Evolutionary conservation across 1,284 basidiomycete genomes (phyloP).

Genomic region (Ganoderma sp.): DNA sequence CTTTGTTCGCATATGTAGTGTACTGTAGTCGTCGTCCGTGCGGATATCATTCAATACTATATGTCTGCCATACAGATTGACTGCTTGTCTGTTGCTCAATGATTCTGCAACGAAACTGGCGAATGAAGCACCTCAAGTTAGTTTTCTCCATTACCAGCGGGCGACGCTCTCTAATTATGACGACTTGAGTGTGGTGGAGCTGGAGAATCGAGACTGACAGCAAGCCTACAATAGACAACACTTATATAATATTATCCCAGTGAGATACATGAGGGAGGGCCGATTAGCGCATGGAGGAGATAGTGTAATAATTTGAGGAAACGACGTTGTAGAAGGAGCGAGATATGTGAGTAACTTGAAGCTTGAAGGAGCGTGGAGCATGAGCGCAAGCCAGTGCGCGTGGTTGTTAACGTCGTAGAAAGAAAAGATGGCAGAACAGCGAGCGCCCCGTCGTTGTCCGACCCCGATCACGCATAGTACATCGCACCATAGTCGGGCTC

Average conservation of each 20-base stretch:
- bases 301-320: background rate
- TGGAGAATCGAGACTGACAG: background rate
- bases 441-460: background rate
- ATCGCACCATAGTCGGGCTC: conserved; percentile 15
- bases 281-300: background rate
- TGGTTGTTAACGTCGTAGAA: background rate
- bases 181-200: background rate
- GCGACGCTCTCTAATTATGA: too few species aligned
- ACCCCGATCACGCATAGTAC: background rate
- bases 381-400: background rate
- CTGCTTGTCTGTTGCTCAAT: too few species aligned
- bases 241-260: background rate
- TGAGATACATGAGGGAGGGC: background rate
- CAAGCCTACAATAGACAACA: background rate
- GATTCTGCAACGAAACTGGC: too few species aligned
- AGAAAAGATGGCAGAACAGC: background rate
- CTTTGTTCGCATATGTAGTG: background rate
- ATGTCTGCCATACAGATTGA: background rate
- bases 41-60: background rate
- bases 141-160: too few species aligned
- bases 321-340: background rate
- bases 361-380: background rate
- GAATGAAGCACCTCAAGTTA: too few species aligned
- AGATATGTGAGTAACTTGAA: too few species aligned
- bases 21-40: background rate